Evolutionary conservation across 139 green algal species (phyloP).

Genomic region (Pedinophyceae sp.): DNA sequence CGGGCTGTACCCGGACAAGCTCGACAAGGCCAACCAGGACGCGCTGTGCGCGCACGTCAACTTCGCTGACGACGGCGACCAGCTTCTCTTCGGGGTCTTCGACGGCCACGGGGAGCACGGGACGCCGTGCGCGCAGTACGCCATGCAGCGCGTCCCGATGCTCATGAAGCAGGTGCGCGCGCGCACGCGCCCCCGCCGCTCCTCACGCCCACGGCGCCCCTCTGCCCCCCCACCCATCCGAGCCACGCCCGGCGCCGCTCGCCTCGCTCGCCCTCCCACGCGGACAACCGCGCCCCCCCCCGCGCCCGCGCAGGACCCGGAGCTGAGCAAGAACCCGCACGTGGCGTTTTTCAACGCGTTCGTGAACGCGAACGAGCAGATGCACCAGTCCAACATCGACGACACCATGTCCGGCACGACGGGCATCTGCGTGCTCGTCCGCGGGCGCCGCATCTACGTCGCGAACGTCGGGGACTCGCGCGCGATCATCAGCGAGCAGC

Average conservation of each 20-base stretch:
- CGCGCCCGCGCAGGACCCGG: conserved; percentile 23
- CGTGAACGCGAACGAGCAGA: conserved; percentile 52
- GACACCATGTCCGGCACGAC: conserved; percentile 74
- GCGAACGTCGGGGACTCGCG: conserved; percentile 88
- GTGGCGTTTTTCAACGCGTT: conserved; percentile 39
- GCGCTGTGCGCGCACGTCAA: conserved; percentile 34
- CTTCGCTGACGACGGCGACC: conserved; percentile 46
- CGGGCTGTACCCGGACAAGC: conserved; percentile 76
- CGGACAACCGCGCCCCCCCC: background rate
- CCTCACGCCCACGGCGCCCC: too few relatives aligned
- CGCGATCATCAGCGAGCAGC: conserved; percentile 54
- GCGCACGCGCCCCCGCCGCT: too few relatives aligned
- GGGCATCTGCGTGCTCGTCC: conserved; percentile 51
- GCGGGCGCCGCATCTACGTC: conserved; percentile 42
- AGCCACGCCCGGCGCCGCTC: too few relatives aligned
- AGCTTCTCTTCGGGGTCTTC: conserved; percentile 64
- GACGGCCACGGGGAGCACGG: conserved; percentile 71
- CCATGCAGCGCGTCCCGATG: conserved; percentile 2
- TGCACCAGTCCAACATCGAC: conserved; percentile 43
- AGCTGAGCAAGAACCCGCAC: conserved; percentile 14
- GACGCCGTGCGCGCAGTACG: conserved; percentile 40
- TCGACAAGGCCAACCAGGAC: conserved; percentile 84
- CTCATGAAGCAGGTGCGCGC: conserved; percentile 14
- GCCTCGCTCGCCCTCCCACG: too few relatives aligned
- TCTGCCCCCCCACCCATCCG: too few relatives aligned